Conservation (phyloP, 768 basidiomycete genomes). For the Leccinum barrowsii region DNA sequence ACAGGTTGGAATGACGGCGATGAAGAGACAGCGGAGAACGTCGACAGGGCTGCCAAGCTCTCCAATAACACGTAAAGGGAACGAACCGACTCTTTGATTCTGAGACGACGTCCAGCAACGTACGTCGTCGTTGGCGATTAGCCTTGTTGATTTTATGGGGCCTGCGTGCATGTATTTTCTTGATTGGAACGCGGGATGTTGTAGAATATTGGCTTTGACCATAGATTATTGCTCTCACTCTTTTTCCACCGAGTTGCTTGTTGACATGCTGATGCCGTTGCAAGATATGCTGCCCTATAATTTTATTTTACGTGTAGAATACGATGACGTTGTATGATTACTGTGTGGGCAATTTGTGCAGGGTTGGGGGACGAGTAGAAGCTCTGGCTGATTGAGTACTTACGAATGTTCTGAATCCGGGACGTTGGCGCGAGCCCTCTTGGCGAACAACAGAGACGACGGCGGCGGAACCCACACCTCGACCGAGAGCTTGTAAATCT, state of each 20-base stretch:
- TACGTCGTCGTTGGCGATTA: slow-evolving; percentile 12
- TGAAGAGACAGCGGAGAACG: slow-evolving; percentile 82
- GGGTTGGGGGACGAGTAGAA: slow-evolving; percentile 13
- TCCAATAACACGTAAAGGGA: slow-evolving; percentile 31
- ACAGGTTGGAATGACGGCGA: slow-evolving; percentile 33
- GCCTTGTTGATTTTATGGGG: slow-evolving; percentile 12
- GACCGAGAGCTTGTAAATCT: background rate
- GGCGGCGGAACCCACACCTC: background rate
- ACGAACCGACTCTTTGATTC: slow-evolving; percentile 16
- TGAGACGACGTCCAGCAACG: slow-evolving; percentile 3
- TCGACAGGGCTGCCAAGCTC: slow-evolving; percentile 52
- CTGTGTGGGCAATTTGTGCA: slow-evolving; percentile 20
- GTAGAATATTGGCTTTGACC: slow-evolving; percentile 23
- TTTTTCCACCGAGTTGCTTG: slow-evolving; percentile 7
- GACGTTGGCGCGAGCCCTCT: background rate
- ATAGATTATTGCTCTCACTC: slow-evolving; percentile 33
- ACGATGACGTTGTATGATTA: slow-evolving; percentile 21
- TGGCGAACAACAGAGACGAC: slow-evolving; percentile 6
- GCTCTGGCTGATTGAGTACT: background rate
- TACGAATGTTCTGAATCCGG: slow-evolving; percentile 4
- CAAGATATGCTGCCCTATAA: slow-evolving; percentile 30
- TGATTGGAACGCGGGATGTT: slow-evolving; percentile 32
- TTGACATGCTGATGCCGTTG: slow-evolving; percentile 19
- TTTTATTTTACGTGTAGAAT: slow-evolving; percentile 33
- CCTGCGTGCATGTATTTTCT: slow-evolving; percentile 31